phyloP scores from a whole-genome alignment of 768 basidiomycete species.

The Boletus tomentosulus region DNA sequence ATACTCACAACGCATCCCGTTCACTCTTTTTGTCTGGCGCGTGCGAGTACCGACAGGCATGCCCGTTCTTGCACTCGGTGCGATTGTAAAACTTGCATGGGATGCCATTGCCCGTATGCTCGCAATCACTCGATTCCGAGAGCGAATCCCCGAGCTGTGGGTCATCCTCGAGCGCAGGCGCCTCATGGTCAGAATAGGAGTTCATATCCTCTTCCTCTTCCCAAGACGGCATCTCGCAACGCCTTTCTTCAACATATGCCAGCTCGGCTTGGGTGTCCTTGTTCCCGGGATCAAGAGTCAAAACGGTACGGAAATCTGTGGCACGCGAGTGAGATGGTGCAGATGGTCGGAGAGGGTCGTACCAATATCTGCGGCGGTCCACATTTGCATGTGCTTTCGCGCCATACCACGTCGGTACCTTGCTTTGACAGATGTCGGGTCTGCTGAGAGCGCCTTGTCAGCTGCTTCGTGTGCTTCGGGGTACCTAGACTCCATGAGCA shows the following conservation, averaged over 20 bases:
- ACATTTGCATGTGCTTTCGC: conserved; percentile 23
- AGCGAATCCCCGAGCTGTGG: conserved; percentile 37
- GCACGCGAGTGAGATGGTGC: not conserved
- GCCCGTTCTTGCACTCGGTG: conserved; percentile 42
- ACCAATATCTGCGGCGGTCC: conserved; percentile 24
- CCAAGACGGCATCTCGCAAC: not conserved
- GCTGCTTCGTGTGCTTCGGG: conserved; percentile 29
- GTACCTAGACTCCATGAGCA: conserved; percentile 17
- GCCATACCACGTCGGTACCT: conserved; percentile 35
- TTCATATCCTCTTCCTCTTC: not conserved
- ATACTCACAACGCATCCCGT: conserved; percentile 49
- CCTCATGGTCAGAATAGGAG: conserved; percentile 14
- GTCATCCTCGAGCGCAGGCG: conserved; percentile 20
- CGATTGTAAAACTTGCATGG: conserved; percentile 59
- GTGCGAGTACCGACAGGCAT: conserved; percentile 45
- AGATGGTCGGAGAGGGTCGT: not conserved
- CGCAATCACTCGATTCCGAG: conserved; percentile 53
- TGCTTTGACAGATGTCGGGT: conserved; percentile 33
- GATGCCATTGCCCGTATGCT: conserved; percentile 46
- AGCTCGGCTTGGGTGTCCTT: conserved; percentile 18
- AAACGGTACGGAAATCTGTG: conserved; percentile 28
- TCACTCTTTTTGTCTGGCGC: conserved; percentile 53
- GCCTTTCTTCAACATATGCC: not conserved
- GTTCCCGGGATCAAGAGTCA: conserved; percentile 26
- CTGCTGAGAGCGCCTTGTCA: conserved; percentile 21